Conservation (phyloP, 495 filamentous ascomycete genomes). For the Immersiella caudata region DNA sequence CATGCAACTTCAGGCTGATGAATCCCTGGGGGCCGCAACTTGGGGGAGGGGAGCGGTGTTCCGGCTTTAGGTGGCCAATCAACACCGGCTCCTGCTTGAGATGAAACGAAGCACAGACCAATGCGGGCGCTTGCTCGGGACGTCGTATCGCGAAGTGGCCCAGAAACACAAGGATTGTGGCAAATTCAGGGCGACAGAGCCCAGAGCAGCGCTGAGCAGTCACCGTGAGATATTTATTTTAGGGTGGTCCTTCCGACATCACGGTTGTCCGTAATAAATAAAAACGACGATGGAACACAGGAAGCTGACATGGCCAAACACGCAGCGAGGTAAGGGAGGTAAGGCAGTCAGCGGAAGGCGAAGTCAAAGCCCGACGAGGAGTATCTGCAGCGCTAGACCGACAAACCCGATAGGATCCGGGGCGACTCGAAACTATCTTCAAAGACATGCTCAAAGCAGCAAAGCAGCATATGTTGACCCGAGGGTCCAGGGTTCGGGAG, state of each 20-base stretch:
- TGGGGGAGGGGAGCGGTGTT: conserved; percentile 16
- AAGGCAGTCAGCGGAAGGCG: not conserved
- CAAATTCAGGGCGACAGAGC: conserved; percentile 7
- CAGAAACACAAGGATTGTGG: conserved; percentile 12
- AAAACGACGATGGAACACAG: conserved; percentile 9
- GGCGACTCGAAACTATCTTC: conserved; percentile 10
- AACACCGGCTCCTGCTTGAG: conserved; percentile 23
- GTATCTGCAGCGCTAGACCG: not conserved
- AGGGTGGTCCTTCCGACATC: conserved; percentile 1
- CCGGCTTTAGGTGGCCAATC: conserved; percentile 34
- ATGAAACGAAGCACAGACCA: conserved; percentile 40
- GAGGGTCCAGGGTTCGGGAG: conserved; percentile 4
- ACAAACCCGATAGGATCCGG: not conserved
- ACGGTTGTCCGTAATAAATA: conserved; percentile 4
- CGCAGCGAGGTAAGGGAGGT: not conserved
- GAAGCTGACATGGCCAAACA: not conserved
- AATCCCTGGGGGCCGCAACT: conserved; percentile 17
- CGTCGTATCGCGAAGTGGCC: conserved; percentile 17
- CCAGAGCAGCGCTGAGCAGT: not conserved
- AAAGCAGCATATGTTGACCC: not conserved
- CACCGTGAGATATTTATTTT: conserved; percentile 16
- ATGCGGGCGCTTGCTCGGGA: conserved; percentile 34
- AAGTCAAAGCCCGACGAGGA: not conserved
- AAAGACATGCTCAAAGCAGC: conserved; percentile 5
- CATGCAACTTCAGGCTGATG: conserved; percentile 36